Evolutionary conservation across 2,329 filamentous ascomycete species (phyloP).

Genomic region (Botrytis pseudocinerea): DNA sequence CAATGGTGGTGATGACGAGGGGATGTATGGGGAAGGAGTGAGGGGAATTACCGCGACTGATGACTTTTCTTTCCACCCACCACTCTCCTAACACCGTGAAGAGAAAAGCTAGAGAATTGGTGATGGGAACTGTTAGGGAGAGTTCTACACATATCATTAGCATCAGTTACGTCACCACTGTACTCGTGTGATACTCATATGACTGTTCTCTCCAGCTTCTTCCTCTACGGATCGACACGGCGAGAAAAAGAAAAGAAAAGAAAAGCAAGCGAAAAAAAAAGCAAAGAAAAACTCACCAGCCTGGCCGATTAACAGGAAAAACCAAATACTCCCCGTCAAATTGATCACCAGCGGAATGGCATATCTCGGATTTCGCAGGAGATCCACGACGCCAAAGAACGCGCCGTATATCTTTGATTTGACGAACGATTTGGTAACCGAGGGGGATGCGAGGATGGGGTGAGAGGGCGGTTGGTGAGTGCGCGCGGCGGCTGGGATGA

Average conservation of each 20-base stretch:
- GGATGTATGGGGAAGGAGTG: background rate
- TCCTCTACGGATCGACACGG: background rate
- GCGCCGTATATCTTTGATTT: slow-evolving; percentile 62
- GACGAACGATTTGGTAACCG: slow-evolving; percentile 59
- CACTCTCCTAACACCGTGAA: slow-evolving; percentile 95
- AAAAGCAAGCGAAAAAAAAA: background rate
- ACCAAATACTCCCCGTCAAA: slow-evolving; percentile 92
- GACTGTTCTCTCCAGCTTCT: background rate
- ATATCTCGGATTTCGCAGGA: slow-evolving; percentile 80
- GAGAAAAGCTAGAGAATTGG: slow-evolving; percentile 91
- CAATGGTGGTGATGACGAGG: background rate
- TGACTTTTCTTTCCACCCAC: slow-evolving; percentile 91
- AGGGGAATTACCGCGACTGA: slow-evolving; percentile 67
- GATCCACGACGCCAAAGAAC: slow-evolving; percentile 74
- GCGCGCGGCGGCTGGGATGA: slow-evolving; percentile 84
- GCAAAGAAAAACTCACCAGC: slow-evolving; percentile 64
- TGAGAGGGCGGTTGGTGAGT: slow-evolving; percentile 67
- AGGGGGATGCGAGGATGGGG: slow-evolving; percentile 52
- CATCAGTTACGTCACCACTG: background rate
- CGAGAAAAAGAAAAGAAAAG: slow-evolving; percentile 13
- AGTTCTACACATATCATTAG: slow-evolving; percentile 60
- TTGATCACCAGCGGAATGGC: slow-evolving; percentile 83
- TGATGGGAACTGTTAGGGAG: slow-evolving; percentile 90
- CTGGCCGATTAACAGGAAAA: slow-evolving; percentile 89
- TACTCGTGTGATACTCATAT: background rate